Evolutionary conservation across 2,329 filamentous ascomycete species (phyloP), one percentile per base, ranked within the genome.

Genomic region (Paecilomyces fulvus): DNA sequence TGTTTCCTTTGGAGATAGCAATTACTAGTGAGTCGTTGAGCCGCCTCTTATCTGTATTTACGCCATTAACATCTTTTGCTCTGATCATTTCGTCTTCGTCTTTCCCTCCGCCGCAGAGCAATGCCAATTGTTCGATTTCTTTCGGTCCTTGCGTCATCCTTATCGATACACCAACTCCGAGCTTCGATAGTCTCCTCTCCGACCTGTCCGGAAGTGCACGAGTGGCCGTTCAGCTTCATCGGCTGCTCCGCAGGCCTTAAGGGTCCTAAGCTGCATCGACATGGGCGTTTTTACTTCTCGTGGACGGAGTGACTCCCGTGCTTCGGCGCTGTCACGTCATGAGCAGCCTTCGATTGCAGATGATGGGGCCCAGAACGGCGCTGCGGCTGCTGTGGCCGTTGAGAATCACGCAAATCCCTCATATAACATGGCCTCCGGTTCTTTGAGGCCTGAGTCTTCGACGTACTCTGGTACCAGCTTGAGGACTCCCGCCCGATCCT

Each of bases 401-500:
- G 63, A 66, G 33, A 69, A 69, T 57, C 67, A 66, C 30, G 63
- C 65, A 49, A 66, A 63, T 43, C 37, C 14, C 14, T 17, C 37
- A 17, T 57, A 65, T 56, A 65, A 64, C 57, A 68, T 62, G 52
- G 63, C 64, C 20, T 64, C 69, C 21, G 62, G 61, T 23, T 60
- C 62, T 30, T 57, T 60, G 43, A 64, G 67, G 20, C 53, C 65
- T 7, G 68, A 71, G 30, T 52, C 69, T 5, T 63, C 66, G 17
- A 64, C 66, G 51, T 64, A 67, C 55, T 66, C 65, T 53, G 66
- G 65, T 28, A 65, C 63, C 43, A 73, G 69, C 56, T 64, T 68
- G 53, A 70, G 70, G 58, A 75, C 75, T 17, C 75, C 75, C 7
- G 69, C 69, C 30, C 70, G 75, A 50, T 77, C 75, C 1, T 77